Conservation (phyloP, 352 stramenopile species). For the Globisporangium okanoganense region DNA sequence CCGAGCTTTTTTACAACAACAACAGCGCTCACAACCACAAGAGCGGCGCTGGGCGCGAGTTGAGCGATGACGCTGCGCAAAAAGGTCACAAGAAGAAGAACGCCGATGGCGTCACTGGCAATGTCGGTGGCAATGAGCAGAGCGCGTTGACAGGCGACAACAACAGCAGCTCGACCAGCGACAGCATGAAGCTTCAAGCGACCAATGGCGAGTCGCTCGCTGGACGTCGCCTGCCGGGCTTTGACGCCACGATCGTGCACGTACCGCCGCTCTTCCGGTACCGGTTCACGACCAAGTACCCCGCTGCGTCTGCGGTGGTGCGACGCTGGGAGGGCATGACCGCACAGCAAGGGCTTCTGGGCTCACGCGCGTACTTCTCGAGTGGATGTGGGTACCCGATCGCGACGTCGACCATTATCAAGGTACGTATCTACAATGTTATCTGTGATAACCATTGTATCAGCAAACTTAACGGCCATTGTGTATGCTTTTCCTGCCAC, state of each 20-base stretch:
- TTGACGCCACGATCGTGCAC: conserved; percentile 60
- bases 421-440: conserved; percentile 27
- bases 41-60: not conserved
- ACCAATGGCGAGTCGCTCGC: conserved; percentile 40
- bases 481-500: too few relatives aligned
- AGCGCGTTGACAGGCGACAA: not conserved
- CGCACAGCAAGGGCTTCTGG: conserved; percentile 59
- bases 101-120: not conserved
- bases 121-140: not conserved
- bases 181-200: conserved; percentile 1
- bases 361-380: conserved; percentile 79
- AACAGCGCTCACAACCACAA: not conserved
- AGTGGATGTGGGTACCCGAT: conserved; percentile 81
- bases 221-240: conserved; percentile 60
- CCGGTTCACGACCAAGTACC: conserved; percentile 76
- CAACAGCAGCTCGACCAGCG: conserved; percentile 3
- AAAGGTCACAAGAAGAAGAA: conserved; percentile 6
- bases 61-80: not conserved
- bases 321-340: conserved; percentile 69
- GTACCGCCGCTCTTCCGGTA: conserved; percentile 69
- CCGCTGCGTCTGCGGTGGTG: conserved; percentile 69
- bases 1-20: conserved; percentile 26
- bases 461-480: too few relatives aligned
- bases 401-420: conserved; percentile 74
- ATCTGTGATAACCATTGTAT: too few relatives aligned